Evolutionary conservation across 352 stramenopile genomes (phyloP).

Genomic region (Phytophthora citricola): DNA sequence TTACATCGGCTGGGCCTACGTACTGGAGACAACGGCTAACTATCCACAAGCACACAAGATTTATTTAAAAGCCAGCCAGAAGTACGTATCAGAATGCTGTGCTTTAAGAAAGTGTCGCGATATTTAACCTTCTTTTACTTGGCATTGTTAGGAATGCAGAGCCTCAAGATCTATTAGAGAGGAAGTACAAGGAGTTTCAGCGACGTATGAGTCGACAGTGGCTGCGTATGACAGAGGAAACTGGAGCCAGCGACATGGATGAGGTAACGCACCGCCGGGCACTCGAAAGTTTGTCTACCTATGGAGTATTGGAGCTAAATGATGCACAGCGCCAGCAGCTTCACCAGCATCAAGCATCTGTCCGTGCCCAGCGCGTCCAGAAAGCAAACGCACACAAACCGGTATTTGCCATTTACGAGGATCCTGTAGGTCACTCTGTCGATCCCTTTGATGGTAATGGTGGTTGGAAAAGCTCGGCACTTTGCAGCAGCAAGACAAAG

Average conservation of each 20-base stretch:
- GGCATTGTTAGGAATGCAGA: conserved; percentile 61
- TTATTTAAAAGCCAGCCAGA: conserved; percentile 86
- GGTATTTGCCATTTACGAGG: conserved; percentile 88
- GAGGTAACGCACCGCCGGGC: conserved; percentile 65
- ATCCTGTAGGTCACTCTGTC: conserved; percentile 55
- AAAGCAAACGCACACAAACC: conserved; percentile 76
- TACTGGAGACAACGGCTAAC: conserved; percentile 81
- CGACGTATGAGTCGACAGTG: conserved; percentile 85
- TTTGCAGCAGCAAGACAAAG: conserved; percentile 78
- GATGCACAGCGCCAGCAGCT: conserved; percentile 65
- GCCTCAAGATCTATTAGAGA: conserved; percentile 67
- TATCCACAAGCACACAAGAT: conserved; percentile 88
- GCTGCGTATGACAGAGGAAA: conserved; percentile 69
- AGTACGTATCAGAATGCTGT: conserved; percentile 52
- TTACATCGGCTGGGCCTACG: conserved; percentile 88
- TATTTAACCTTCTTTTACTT: conserved; percentile 8
- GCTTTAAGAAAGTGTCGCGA: background rate
- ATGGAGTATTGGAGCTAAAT: conserved; percentile 56
- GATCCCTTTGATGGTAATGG: conserved; percentile 67
- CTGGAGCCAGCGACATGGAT: conserved; percentile 20
- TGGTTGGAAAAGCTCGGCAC: conserved; percentile 79
- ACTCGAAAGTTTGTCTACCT: conserved; percentile 65
- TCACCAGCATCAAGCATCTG: conserved; percentile 68
- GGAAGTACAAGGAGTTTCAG: conserved; percentile 88
- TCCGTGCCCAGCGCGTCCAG: conserved; percentile 61